Base-by-base conservation (phyloP, 2,329 filamentous ascomycete species). In the Ustulina deusta region DNA sequence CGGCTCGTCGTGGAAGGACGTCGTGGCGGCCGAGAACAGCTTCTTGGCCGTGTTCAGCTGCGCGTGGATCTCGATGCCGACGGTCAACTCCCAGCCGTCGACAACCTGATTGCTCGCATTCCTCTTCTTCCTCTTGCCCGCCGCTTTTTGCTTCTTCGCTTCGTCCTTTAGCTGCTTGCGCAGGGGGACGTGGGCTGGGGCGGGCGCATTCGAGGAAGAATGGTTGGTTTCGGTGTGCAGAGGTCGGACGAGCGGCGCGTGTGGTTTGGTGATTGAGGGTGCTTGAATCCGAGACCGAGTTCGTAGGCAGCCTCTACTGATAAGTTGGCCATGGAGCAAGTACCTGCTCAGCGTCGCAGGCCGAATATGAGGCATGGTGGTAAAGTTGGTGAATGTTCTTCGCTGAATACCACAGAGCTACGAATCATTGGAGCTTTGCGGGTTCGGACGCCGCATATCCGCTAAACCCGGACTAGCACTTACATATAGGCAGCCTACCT, bases 51-150 rank as follows among this genome's bases (percentile, higher is more conserved):
- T 96, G 80, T 98, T 97, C 75, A 99, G 85, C 81, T 98, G 95
- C 22, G 96, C 96, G 78, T 99, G 96, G 71, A 99, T 96, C 82
- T 99, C 96, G 73, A 99, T 94, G 69, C 96, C 96, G 32, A 98
- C 93, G 0, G 95, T 97, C 75, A 98, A 84, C 79, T 97, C 93
- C 96, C 96, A 99, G 38, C 90, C 90, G 6, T 85, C 81, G 0
- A 88, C 86, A 20, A 82, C 85, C 77, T 89, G 87, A 55, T 79
- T 81, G 68, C 78, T 79, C 32, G 73, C 76, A 70, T 85, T 85
- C 58, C 81, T 79, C 69, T 83, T 82, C 69, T 83, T 84, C 72
- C 80, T 81, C 65, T 82, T 79, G 11, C 80, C 82, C 0, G 78
- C 73, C 0, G 78, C 75, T 69, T 85, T 86, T 77, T 76, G 80